phyloP scores from a whole-genome alignment of 23 red algal genomes.

The Agarophyton chilense region DNA sequence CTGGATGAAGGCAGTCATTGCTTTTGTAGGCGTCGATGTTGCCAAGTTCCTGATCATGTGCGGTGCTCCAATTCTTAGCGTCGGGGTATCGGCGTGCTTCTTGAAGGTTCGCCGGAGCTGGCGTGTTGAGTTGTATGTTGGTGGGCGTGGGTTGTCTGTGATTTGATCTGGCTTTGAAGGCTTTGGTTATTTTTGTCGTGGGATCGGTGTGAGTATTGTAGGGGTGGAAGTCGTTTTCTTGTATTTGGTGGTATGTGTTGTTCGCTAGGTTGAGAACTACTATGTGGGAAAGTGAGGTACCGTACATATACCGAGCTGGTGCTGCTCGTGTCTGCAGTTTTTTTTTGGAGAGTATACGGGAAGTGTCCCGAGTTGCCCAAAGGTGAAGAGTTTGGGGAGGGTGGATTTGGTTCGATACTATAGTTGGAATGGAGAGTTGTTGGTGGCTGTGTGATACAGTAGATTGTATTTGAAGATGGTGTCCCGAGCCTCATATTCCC shows the following conservation, averaged over 20 bases:
- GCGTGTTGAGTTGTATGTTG: background rate
- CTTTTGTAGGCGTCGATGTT: background rate
- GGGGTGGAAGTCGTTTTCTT: too few species aligned
- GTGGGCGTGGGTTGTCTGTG: too few species aligned
- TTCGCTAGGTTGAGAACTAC: too few species aligned
- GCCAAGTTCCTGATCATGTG: conserved; percentile 7
- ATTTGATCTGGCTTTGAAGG: too few species aligned
- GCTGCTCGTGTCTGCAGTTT: background rate
- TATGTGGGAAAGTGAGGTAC: background rate
- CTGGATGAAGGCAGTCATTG: background rate
- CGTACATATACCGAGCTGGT: conserved; percentile 1
- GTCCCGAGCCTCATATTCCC: too few species aligned
- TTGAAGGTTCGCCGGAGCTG: background rate
- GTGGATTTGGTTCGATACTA: background rate
- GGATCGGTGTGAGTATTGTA: too few species aligned
- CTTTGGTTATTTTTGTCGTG: too few species aligned
- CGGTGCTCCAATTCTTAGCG: background rate
- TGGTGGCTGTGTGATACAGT: too few species aligned
- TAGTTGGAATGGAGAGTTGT: conserved; percentile 19
- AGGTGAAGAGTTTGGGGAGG: background rate
- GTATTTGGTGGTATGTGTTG: too few species aligned
- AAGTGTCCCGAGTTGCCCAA: too few species aligned
- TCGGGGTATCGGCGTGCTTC: conserved; percentile 31
- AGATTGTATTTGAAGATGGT: too few species aligned
- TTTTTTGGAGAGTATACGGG: background rate